phyloP scores from a whole-genome alignment of 2,329 filamentous ascomycete genomes.

The Cladosporium sp. region DNA sequence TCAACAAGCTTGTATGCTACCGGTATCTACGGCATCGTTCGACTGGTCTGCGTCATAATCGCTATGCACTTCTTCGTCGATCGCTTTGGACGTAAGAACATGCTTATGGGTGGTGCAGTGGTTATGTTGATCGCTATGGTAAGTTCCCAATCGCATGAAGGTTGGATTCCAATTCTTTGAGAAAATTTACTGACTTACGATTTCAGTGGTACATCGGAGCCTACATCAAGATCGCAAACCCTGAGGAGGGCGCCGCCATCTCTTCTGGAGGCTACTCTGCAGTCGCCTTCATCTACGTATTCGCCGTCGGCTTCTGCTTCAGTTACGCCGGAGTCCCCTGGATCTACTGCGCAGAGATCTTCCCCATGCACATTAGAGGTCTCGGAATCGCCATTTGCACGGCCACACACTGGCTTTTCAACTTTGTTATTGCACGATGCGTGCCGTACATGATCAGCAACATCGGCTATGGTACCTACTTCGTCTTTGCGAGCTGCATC shows the following conservation, averaged over 20 bases:
- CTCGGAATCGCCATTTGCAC: constrained; percentile 18
- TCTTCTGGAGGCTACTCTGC: constrained; percentile 13
- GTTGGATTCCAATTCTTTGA: neutral
- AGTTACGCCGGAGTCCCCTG: constrained; percentile 16
- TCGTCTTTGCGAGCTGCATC: constrained; percentile 24
- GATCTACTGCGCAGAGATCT: constrained; percentile 15
- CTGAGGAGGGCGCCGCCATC: neutral
- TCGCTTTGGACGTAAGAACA: constrained; percentile 17
- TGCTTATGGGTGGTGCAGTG: constrained; percentile 16
- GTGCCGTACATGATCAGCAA: constrained; percentile 17
- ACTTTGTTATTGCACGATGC: constrained; percentile 19
- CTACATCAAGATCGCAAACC: neutral
- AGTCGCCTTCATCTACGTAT: constrained; percentile 19
- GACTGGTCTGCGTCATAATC: constrained; percentile 19
- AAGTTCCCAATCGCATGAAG: neutral
- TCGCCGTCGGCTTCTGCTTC: constrained; percentile 15
- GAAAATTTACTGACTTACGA: neutral
- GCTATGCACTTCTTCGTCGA: constrained; percentile 19
- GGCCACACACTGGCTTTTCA: constrained; percentile 21
- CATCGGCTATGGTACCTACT: constrained; percentile 15
- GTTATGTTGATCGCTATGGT: constrained; percentile 16
- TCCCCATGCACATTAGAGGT: constrained; percentile 2
- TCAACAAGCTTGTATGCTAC: constrained; percentile 22
- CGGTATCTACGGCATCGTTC: constrained; percentile 24
- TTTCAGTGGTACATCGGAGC: constrained; percentile 14